Evolutionary conservation across 257 asterid genomes (phyloP), one percentile per base, ranked within the genome.

Genomic region (Ajuga chamaepitys): DNA sequence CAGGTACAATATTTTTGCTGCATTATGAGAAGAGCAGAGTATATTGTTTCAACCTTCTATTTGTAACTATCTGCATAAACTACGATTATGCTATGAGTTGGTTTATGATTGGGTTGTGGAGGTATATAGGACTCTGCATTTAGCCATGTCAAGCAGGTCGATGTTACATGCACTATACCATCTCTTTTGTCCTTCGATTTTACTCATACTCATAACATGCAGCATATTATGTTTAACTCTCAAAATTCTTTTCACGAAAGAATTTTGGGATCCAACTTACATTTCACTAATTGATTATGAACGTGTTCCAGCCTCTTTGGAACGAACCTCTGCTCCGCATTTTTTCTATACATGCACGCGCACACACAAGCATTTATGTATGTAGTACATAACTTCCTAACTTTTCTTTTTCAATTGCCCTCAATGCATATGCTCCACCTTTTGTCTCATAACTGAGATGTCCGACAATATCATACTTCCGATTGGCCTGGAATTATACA

Each of bases 1-100:
- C 89, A 83, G 93, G 97, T 87, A 75, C 62, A 65, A 14, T 68
- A 51, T 64, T 13, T 42, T 45, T 14, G 28, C 44, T 35, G 54
- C 40, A 28, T 7, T 42, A 48, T 38, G 52, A 13, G 41, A 28
- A 59, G 35, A 47, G 46, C 18, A 51, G 18, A 52, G 13, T 48
- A 28, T 48, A 17, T 46, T 40, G 50, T 32, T n/a, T 38, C 53
- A 30, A 59, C 46, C 45, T n/a, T 58, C 40, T 48, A 21, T 47
- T 30, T 6, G 47, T 12, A 32, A n/a, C 54, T 37, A 42, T 18
- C 69, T 4, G 28, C 57, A 54, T 42, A 67, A 20, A 40, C 21
- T 58, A 58, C 50, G 17, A 17, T 46, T 10, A 50, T 38, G 26
- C 22, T 25, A 35, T 24, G 58, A 37, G 53, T 21, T 30, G 52